Evolutionary conservation across 2,329 filamentous ascomycete species (phyloP).

Genomic region (Neofusicoccum laricinum): DNA sequence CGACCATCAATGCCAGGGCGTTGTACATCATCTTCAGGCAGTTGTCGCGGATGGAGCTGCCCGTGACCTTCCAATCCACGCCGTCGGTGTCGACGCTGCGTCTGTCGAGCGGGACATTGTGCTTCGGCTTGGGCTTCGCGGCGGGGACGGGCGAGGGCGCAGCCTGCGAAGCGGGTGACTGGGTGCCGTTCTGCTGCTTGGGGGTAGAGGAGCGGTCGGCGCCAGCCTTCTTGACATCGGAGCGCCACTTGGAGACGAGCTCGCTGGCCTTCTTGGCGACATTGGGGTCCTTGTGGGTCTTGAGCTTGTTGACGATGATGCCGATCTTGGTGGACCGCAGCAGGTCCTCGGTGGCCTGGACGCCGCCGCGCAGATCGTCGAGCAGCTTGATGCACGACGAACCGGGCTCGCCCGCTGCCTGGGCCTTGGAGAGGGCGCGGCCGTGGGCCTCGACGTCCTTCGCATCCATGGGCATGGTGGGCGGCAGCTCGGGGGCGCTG

Average conservation of each 20-base stretch:
- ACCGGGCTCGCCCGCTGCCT: constrained; percentile 70
- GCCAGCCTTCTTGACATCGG: constrained; percentile 61
- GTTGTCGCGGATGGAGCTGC: constrained; percentile 70
- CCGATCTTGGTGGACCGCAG: constrained; percentile 89
- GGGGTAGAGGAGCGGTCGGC: constrained; percentile 47
- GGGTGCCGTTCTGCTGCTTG: constrained; percentile 41
- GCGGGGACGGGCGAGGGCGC: constrained; percentile 50
- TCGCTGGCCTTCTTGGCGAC: constrained; percentile 74
- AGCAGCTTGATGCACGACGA: constrained; percentile 71
- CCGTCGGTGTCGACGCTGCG: constrained; percentile 79
- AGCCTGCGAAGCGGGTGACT: constrained; percentile 36
- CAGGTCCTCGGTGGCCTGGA: constrained; percentile 83
- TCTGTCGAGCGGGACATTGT: constrained; percentile 65
- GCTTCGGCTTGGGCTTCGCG: constrained; percentile 52
- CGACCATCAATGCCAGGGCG: constrained; percentile 72
- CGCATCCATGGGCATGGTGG: constrained; percentile 62
- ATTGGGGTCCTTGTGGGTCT: constrained; percentile 70
- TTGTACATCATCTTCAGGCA: constrained; percentile 94
- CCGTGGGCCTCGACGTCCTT: constrained; percentile 77
- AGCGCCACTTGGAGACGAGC: constrained; percentile 85
- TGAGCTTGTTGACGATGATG: constrained; percentile 81
- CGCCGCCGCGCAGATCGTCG: constrained; percentile 73
- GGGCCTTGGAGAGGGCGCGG: constrained; percentile 76
- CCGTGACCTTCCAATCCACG: constrained; percentile 73
- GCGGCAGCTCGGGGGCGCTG: neutral